Percentiles rank a stretch among this genome's conserved stretches.
Conservation (phyloP, 2,329 filamentous ascomycete species). For the Cercospora citrullina region DNA sequence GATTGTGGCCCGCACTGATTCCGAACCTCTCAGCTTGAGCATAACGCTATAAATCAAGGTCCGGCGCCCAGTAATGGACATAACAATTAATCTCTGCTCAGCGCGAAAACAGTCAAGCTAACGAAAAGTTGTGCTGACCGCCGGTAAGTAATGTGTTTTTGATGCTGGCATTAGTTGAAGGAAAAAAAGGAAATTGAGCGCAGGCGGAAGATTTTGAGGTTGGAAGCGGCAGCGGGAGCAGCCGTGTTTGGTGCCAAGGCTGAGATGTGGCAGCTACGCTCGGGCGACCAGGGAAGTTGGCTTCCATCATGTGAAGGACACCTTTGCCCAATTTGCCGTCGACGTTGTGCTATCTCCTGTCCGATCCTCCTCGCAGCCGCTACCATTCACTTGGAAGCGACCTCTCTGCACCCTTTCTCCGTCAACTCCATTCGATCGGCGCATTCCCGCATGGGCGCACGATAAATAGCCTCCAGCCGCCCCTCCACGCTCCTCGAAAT, state of each 20-base stretch:
- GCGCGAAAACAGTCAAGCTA: constrained; percentile 64
- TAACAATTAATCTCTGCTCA: constrained; percentile 61
- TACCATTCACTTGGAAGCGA: neutral
- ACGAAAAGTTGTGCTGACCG: constrained; percentile 56
- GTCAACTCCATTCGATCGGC: neutral
- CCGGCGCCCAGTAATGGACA: constrained; percentile 72
- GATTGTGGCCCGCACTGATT: constrained; percentile 71
- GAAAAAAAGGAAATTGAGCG: constrained; percentile 36
- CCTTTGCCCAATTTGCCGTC: neutral
- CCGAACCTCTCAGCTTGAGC: constrained; percentile 65
- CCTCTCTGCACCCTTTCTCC: neutral
- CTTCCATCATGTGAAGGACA: constrained; percentile 11
- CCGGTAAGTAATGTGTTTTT: constrained; percentile 62
- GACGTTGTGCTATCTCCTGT: neutral
- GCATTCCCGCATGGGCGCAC: constrained; percentile 19
- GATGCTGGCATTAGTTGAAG: constrained; percentile 56
- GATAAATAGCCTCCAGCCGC: constrained; percentile 10
- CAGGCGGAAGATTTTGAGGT: constrained; percentile 21
- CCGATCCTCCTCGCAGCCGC: neutral
- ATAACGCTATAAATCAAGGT: constrained; percentile 65
- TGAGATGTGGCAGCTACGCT: constrained; percentile 16
- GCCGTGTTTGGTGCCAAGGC: constrained; percentile 10
- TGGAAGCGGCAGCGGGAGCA: neutral
- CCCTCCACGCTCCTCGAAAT: constrained; percentile 15
- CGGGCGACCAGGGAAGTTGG: constrained; percentile 11